phyloP scores from a whole-genome alignment of 2,329 filamentous ascomycete genomes.

The Clarireedia hainanense region DNA sequence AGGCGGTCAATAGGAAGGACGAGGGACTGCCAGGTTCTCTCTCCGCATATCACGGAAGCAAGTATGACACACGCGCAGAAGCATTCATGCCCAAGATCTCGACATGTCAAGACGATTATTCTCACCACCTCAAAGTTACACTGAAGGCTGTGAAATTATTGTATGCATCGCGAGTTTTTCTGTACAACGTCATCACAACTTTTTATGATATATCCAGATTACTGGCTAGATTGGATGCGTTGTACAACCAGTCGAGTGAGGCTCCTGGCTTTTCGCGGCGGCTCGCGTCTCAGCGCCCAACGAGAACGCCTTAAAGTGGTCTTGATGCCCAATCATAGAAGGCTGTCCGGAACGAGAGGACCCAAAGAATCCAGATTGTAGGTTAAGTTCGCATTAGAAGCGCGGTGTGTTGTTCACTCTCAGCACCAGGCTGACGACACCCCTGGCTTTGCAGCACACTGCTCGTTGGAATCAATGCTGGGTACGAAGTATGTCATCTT shows the following conservation, averaged over 20 bases:
- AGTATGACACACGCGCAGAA: conserved; percentile 18
- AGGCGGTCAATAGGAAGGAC: conserved; percentile 18
- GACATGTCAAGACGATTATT: conserved; percentile 5
- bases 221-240: conserved; percentile 37
- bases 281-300: conserved; percentile 26
- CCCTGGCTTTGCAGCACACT: conserved; percentile 22
- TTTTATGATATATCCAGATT: conserved; percentile 16
- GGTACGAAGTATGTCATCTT: conserved; percentile 1
- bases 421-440: conserved; percentile 20
- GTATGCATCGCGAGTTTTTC: conserved; percentile 15
- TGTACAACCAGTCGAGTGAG: conserved; percentile 36
- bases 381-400: conserved; percentile 18
- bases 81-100: conserved; percentile 19
- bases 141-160: conserved; percentile 9
- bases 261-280: conserved; percentile 21
- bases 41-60: conserved; percentile 14
- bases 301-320: conserved; percentile 17
- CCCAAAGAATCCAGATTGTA: conserved; percentile 5
- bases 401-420: conserved; percentile 23
- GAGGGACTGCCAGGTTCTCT: neutral
- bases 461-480: neutral
- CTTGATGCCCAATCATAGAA: conserved; percentile 27
- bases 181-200: conserved; percentile 21
- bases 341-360: conserved; percentile 19
- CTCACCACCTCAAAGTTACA: conserved; percentile 5